Base-by-base conservation (phyloP, 2,329 filamentous ascomycete species). In the Colletotrichum sp. region DNA sequence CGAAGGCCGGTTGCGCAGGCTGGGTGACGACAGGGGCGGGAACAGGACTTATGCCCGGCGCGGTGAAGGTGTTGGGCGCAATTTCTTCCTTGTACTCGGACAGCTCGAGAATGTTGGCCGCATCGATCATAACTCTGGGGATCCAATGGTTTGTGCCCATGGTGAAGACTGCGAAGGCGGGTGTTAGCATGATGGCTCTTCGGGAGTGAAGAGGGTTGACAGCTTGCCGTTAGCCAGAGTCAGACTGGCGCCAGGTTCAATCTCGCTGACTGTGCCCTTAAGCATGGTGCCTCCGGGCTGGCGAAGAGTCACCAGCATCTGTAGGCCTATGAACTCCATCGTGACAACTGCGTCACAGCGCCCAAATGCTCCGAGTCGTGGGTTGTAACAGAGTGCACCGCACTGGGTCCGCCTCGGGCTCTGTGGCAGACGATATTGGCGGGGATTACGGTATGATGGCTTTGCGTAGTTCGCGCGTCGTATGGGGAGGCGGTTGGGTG, bases 311-410 rank as follows among this genome's bases (percentile, higher is more conserved):
- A 97, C 93, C 76, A 92, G 87, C 85, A 97, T 95, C 76, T 93
- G 92, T 83, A 95, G 90, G 77, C 95, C 95, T 80, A 95, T 92
- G 83, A 96, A 95, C 81, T 92, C 89, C 93, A 94, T 94, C 79
- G 75, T 85, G 77, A 66, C 48, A 39, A 36, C 43, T 75, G 60
- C 22, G 66, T 75, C 74, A 34, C 66, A 75, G 36, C 52, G 71
- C 66, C 60, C 32, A 77, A 56, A 69, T 68, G 55, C 39, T 30
- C 43, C 30, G 22, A 58, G 66, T 71, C 75, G 67, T 69, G 8
- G 58, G 52, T 13, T 62, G 70, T 65, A n/a, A 68, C 65, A 68
- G 73, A 66, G 43, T 68, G 48, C 39, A 73, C 58, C 39, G 39
- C n/a, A 18, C 27, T 18, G 13, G 70, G 36, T 56, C 28, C 32